phyloP scores from a whole-genome alignment of 768 basidiomycete species.

The Boletus barrowsii region DNA sequence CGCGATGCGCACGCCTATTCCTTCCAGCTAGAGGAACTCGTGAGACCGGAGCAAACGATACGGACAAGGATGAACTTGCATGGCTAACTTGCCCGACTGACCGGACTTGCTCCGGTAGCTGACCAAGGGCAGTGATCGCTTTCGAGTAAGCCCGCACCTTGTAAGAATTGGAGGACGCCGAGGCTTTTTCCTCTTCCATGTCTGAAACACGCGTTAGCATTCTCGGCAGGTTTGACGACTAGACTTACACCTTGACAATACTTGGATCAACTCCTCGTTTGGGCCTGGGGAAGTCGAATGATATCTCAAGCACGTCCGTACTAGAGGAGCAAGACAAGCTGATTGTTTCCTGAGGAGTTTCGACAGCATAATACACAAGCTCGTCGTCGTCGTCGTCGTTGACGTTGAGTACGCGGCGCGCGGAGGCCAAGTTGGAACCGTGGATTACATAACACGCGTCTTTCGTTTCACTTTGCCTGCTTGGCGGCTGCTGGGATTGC shows the following conservation, averaged over 20 bases:
- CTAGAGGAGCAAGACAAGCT: neutral
- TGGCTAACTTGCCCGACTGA: conserved; percentile 40
- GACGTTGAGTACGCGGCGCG: neutral
- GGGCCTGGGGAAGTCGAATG: conserved; percentile 23
- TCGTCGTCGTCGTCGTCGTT: neutral
- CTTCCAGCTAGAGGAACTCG: conserved; percentile 24
- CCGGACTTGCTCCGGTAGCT: conserved; percentile 41
- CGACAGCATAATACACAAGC: conserved; percentile 19
- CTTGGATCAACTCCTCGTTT: conserved; percentile 38
- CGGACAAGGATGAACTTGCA: conserved; percentile 15
- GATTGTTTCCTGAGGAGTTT: conserved; percentile 7
- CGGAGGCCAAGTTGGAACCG: neutral
- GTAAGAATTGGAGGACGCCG: conserved; percentile 38
- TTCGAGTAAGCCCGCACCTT: conserved; percentile 49
- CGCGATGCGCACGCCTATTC: conserved; percentile 40
- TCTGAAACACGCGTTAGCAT: conserved; percentile 23
- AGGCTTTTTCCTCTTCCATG: conserved; percentile 42
- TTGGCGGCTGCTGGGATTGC: neutral
- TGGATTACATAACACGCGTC: conserved; percentile 28
- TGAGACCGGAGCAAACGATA: conserved; percentile 6
- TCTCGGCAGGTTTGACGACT: neutral
- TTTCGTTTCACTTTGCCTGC: neutral
- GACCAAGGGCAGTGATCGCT: conserved; percentile 43
- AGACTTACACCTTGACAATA: conserved; percentile 42
- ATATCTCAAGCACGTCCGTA: conserved; percentile 11